Evolutionary conservation across 2,329 filamentous ascomycete species (phyloP).

Genomic region (Fusarium sublunatum): DNA sequence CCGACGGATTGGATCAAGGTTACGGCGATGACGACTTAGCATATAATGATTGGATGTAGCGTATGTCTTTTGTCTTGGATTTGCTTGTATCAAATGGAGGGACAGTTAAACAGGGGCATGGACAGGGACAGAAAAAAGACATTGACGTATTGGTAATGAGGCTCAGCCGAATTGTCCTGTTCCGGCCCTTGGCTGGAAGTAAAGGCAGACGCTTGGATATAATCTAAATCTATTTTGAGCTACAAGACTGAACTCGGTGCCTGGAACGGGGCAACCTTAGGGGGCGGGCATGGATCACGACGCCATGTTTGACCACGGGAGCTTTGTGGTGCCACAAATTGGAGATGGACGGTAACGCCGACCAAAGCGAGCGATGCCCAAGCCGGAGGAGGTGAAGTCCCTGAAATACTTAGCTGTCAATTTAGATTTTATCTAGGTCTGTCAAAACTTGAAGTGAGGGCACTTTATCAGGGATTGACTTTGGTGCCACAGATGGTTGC

Average conservation of each 20-base stretch:
- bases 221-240: not conserved
- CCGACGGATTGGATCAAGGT: constrained; percentile 14
- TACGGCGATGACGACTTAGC: constrained; percentile 13
- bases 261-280: constrained; percentile 29
- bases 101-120: constrained; percentile 1
- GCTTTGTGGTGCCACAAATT: constrained; percentile 20
- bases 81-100: constrained; percentile 6
- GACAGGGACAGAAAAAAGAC: constrained; percentile 1
- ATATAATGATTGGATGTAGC: constrained; percentile 30
- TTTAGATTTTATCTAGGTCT: not conserved
- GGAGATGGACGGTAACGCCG: constrained; percentile 2
- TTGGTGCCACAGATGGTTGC: not conserved
- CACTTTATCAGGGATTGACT: not conserved
- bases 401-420: too few species aligned
- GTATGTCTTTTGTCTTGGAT: constrained; percentile 14
- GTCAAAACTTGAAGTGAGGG: not conserved
- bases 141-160: constrained; percentile 5
- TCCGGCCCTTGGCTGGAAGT: constrained; percentile 16
- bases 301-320: constrained; percentile 32
- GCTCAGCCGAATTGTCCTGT: constrained; percentile 6
- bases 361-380: constrained; percentile 3
- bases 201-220: constrained; percentile 5
- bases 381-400: not conserved
- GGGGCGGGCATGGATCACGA: constrained; percentile 25
- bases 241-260: constrained; percentile 15